Evolutionary conservation across 176 grass and related monocot species (phyloP).

Genomic region (Rhynchospora breviuscula): DNA sequence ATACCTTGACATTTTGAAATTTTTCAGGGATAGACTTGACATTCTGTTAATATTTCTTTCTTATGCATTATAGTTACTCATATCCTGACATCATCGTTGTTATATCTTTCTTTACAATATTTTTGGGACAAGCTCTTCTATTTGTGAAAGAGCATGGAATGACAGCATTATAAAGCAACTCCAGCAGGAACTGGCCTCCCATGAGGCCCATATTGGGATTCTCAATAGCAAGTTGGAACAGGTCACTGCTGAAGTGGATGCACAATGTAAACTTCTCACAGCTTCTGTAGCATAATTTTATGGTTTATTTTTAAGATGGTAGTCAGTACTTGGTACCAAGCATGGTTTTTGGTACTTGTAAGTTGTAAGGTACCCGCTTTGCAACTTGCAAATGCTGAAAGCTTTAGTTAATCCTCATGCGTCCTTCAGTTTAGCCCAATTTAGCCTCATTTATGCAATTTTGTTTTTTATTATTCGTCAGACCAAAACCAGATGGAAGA

Average conservation of each 20-base stretch:
- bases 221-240: conserved; percentile 50
- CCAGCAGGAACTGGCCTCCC: conserved; percentile 43
- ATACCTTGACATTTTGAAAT: not conserved
- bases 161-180: conserved; percentile 50
- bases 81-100: not conserved
- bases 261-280: conserved; percentile 46
- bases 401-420: not conserved
- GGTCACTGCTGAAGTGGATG: conserved; percentile 45
- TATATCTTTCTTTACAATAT: conserved; percentile 10
- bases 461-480: conserved; percentile 20
- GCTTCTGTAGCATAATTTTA: conserved; percentile 2
- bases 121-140: conserved; percentile 45
- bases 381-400: not conserved
- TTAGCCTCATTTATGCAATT: not conserved
- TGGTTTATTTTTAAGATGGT: not conserved
- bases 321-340: not conserved
- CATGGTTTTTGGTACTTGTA: not conserved
- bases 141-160: conserved; percentile 57
- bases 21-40: not conserved
- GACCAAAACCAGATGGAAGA: conserved; percentile 64
- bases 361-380: not conserved
- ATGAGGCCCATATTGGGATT: conserved; percentile 54
- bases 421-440: not conserved
- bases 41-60: not conserved
- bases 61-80: not conserved